phyloP scores from a whole-genome alignment of 495 filamentous ascomycete species.

The Neurospora sp. region DNA sequence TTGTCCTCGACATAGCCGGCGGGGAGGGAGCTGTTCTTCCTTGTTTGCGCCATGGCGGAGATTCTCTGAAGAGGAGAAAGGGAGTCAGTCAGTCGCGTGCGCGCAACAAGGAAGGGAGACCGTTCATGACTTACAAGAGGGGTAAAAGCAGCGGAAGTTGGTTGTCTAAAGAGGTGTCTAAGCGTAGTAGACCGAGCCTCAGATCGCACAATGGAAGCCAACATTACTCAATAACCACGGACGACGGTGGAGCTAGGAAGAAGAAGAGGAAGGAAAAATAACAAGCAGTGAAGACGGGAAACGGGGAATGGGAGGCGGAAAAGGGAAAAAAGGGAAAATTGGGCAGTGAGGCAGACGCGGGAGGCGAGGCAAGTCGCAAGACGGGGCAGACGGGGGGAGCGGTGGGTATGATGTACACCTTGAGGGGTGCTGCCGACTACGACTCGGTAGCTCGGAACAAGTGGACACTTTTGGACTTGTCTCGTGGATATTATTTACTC shows the following conservation, averaged over 20 bases:
- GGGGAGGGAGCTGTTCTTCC: slow-evolving; percentile 51
- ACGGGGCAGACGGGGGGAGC: neutral
- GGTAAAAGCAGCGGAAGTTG: slow-evolving; percentile 10
- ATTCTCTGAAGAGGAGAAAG: slow-evolving; percentile 21
- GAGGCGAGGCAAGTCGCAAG: no score
- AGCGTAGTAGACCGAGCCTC: slow-evolving; percentile 26
- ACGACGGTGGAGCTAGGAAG: neutral
- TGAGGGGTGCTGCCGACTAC: neutral
- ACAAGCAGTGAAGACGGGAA: neutral
- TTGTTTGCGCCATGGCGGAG: slow-evolving; percentile 41
- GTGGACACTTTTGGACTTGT: neutral
- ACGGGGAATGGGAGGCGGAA: neutral
- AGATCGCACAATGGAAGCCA: slow-evolving; percentile 19
- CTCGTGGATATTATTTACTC: neutral
- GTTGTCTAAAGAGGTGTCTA: slow-evolving; percentile 17
- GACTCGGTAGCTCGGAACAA: neutral
- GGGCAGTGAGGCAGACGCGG: no score
- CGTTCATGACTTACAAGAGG: slow-evolving; percentile 3
- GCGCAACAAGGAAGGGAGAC: neutral
- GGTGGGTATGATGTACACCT: neutral
- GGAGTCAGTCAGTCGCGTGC: neutral
- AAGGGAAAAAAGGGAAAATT: neutral
- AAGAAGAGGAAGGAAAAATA: neutral
- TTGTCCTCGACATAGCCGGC: slow-evolving; percentile 80
- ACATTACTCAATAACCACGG: slow-evolving; percentile 13